Conservation (phyloP, 2,329 filamentous ascomycete genomes). For the Colletotrichum sp. region DNA sequence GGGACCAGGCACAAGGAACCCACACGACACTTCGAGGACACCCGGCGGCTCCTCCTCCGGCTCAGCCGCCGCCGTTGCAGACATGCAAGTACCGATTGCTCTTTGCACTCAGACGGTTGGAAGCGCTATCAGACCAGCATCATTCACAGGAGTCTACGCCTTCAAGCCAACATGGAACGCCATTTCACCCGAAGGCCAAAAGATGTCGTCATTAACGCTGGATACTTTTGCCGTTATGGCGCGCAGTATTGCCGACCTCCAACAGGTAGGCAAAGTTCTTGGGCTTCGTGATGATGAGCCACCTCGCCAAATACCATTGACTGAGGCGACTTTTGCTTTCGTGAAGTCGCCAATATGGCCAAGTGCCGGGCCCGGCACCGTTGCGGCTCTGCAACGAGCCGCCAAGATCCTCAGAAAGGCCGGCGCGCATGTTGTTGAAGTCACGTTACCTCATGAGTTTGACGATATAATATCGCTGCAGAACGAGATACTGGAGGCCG, state of each 20-base stretch:
- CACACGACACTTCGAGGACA: conserved; percentile 68
- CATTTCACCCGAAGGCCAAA: conserved; percentile 66
- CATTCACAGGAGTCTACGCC: conserved; percentile 50
- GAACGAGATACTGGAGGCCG: background rate
- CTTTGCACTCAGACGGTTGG: conserved; percentile 72
- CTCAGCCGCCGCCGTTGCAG: conserved; percentile 68
- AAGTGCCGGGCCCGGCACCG: conserved; percentile 47
- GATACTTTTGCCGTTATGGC: conserved; percentile 69
- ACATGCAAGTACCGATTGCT: conserved; percentile 64
- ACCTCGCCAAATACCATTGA: background rate
- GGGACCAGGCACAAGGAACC: conserved; percentile 63
- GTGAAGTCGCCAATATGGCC: conserved; percentile 57
- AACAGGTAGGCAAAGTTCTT: conserved; percentile 59
- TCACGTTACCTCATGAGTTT: conserved; percentile 57
- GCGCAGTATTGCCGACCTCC: conserved; percentile 61
- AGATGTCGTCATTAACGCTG: conserved; percentile 60
- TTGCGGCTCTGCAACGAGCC: conserved; percentile 44
- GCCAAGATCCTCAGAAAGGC: conserved; percentile 40
- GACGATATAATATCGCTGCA: conserved; percentile 33
- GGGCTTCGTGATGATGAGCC: conserved; percentile 52
- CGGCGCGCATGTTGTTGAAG: conserved; percentile 61
- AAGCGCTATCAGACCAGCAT: conserved; percentile 66
- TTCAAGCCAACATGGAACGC: conserved; percentile 71
- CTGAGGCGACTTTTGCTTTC: conserved; percentile 58
- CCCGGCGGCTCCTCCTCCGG: conserved; percentile 73